phyloP scores from a whole-genome alignment of 352 stramenopile species.

The Paralagenidium karlingii region DNA sequence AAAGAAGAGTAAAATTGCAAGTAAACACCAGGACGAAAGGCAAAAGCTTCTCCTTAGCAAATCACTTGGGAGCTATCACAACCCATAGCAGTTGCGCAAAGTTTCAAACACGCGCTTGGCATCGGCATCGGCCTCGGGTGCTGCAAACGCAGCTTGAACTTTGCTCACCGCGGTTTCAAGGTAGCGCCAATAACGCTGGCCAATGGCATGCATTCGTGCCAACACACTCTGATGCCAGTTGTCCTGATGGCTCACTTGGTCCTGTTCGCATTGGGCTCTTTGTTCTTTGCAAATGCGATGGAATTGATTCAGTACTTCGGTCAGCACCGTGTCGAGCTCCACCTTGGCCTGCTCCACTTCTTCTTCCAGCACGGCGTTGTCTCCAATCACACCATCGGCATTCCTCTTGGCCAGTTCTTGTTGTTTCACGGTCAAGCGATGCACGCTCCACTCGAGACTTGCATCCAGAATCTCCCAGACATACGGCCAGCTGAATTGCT shows the following conservation, averaged over 20 bases:
- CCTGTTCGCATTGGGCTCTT: slow-evolving; percentile 58
- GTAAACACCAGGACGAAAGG: not conserved
- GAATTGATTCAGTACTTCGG: slow-evolving; percentile 43
- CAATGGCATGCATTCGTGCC: slow-evolving; percentile 56
- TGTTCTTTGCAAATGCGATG: slow-evolving; percentile 62
- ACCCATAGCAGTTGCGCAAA: not conserved
- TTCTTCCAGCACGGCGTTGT: slow-evolving; percentile 27
- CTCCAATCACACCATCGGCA: slow-evolving; percentile 37
- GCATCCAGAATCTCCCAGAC: slow-evolving; percentile 78
- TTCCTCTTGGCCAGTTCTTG: not conserved
- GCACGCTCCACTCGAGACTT: too few species aligned
- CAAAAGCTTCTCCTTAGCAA: not conserved
- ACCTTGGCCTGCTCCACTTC: slow-evolving; percentile 7
- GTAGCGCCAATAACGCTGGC: not conserved
- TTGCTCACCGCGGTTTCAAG: too few species aligned
- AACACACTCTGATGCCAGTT: slow-evolving; percentile 74
- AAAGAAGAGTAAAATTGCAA: not conserved
- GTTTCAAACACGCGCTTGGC: not conserved
- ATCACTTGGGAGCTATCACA: not conserved
- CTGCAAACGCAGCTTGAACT: too few species aligned
- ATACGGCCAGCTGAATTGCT: slow-evolving; percentile 84
- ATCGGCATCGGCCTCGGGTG: not conserved
- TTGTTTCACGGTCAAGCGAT: slow-evolving; percentile 20
- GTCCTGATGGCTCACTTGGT: slow-evolving; percentile 58
- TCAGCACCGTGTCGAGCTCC: slow-evolving; percentile 4